These are phyloP conservation scores for Triglochin maritima DNA, from an alignment of 106 monocot species.

Conservation along the genomic window DNA sequence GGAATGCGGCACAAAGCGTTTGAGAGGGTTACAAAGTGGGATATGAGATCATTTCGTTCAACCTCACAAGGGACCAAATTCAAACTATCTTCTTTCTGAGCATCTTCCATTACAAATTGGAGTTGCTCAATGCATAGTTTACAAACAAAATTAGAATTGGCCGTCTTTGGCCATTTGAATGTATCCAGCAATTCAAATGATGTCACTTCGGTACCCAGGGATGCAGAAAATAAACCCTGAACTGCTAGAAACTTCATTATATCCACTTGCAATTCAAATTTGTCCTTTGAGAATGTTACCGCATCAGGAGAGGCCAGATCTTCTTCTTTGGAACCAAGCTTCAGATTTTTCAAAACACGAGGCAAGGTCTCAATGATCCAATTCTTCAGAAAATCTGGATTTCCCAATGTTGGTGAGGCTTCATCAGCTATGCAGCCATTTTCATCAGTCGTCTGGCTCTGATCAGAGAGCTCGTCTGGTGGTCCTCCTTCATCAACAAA, in stretches of 20 bases:
- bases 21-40: constrained; percentile 67
- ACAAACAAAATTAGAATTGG: constrained; percentile 55
- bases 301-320: constrained; percentile 23
- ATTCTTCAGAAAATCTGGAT: constrained; percentile 50
- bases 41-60: constrained; percentile 69
- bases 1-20: constrained; percentile 74
- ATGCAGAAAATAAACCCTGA: constrained; percentile 93
- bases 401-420: constrained; percentile 25
- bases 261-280: constrained; percentile 59
- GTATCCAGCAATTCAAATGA: constrained; percentile 96
- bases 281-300: constrained; percentile 32
- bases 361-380: constrained; percentile 79
- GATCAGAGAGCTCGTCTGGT: constrained; percentile 84
- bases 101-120: constrained; percentile 83
- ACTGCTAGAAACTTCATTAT: constrained; percentile 89
- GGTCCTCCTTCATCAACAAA: constrained; percentile 66
- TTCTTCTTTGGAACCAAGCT: constrained; percentile 23
- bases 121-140: constrained; percentile 72
- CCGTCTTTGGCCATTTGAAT: constrained; percentile 86
- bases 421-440: constrained; percentile 56
- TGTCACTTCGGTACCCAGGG: constrained; percentile 84
- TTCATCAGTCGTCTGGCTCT: constrained; percentile 90
- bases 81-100: constrained; percentile 54
- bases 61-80: constrained; percentile 8
- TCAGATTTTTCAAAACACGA: constrained; percentile 71